phyloP scores from a whole-genome alignment of 495 filamentous ascomycete genomes.

The Friedmanniomyces endolithicus region DNA sequence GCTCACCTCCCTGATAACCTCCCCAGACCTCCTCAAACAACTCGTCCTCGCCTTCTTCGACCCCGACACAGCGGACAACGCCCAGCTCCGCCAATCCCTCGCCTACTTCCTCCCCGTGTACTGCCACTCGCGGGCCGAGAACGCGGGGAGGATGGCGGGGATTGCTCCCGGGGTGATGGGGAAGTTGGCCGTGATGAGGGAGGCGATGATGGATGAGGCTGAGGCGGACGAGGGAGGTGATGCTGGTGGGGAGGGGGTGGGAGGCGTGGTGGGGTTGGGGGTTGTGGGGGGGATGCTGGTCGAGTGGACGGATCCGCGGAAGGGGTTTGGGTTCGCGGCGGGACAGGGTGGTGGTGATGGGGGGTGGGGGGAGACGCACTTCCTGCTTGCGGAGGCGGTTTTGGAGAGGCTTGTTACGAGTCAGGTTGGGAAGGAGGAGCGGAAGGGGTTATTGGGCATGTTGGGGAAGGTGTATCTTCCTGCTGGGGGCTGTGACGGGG shows the following conservation, averaged over 20 bases:
- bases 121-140: slow-evolving; percentile 67
- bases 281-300: slow-evolving; percentile 68
- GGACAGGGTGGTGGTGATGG: slow-evolving; percentile 30
- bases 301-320: slow-evolving; percentile 93
- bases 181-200: slow-evolving; percentile 40
- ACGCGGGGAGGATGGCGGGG: slow-evolving; percentile 63
- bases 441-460: slow-evolving; percentile 63
- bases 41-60: slow-evolving; percentile 83
- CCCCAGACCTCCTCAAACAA: slow-evolving; percentile 63
- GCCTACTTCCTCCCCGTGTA: slow-evolving; percentile 96
- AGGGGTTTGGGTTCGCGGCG: slow-evolving; percentile 59
- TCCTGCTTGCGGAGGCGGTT: slow-evolving; percentile 50
- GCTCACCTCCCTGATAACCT: slow-evolving; percentile 52
- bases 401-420: slow-evolving; percentile 43
- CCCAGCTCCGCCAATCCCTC: slow-evolving; percentile 75
- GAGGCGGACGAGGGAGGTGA: slow-evolving; percentile 57
- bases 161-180: slow-evolving; percentile 60
- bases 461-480: slow-evolving; percentile 75
- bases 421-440: slow-evolving; percentile 60
- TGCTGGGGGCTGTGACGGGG: slow-evolving; percentile 26
- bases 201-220: slow-evolving; percentile 42
- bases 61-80: slow-evolving; percentile 69
- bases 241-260: slow-evolving; percentile 43
- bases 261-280: slow-evolving; percentile 45
- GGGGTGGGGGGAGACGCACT: slow-evolving; percentile 45